Evolutionary conservation across 352 stramenopile genomes (phyloP), one percentile per base, ranked within the genome.

Genomic region (Phytophthora multivora): DNA sequence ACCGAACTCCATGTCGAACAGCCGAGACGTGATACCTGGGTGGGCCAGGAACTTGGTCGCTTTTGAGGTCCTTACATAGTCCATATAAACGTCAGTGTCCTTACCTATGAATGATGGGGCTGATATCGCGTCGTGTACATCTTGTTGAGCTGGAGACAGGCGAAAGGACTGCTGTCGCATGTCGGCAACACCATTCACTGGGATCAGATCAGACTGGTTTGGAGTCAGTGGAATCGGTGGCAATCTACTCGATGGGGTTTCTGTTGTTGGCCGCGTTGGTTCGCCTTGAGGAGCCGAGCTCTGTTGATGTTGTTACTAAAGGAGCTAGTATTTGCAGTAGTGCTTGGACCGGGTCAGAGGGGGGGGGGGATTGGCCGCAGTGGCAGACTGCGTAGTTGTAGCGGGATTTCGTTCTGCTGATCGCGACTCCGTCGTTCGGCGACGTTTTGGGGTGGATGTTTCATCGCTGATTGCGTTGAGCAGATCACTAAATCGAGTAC

Each of bases 11-110:
- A 58, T 10, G 10, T 39, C 36, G n/a, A 21, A 58, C 7, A 48
- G 36, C 0, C 50, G 3, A 13, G 23, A 19, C 16, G n/a, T 2
- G 12, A 58, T 28, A 5, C 36, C 50, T 6, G 50, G 50, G 6
- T 49, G 38, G 5, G 36, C 15, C 25, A 58, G 8, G 25, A 58
- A 58, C 25, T 58, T 40, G 2, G 38, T 49, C 13, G 36, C 36
- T 1, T 7, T 4, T 13, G 26, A 58, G 21, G 26, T 58, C 2
- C 50, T 36, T 13, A 31, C 50, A 49, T 58, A 26, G 38, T 58
- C 38, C 50, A 58, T 41, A 41, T 48, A 57, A 7, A 19, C 13
- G 40, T 49, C 50, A 8, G 25, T 2, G 25, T 48, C 15, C 36
- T 48, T 49, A 48, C 50, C 50, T 49, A 41, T 40, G 18, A 41